Conservation (phyloP, 1,139 yeast genomes). For the Barnettozyma hawaiiensis region DNA sequence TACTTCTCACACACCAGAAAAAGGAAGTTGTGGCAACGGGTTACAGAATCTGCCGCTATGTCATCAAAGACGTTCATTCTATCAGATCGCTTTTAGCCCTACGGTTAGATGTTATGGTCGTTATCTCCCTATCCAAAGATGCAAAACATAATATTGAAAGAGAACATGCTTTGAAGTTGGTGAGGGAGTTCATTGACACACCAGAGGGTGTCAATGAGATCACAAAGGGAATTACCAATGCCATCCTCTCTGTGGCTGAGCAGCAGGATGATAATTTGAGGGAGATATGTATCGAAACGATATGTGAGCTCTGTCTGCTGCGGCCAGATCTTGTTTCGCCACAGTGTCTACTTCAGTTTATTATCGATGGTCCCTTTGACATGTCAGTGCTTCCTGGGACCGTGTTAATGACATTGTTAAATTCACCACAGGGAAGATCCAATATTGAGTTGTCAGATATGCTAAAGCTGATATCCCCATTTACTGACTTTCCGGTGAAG, state of each 20-base stretch:
- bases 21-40: constrained; percentile 72
- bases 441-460: constrained; percentile 58
- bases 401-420: constrained; percentile 55
- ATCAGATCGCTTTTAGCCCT: constrained; percentile 41
- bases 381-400: constrained; percentile 51
- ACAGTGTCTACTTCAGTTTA: constrained; percentile 48
- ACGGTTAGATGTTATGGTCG: constrained; percentile 57
- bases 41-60: constrained; percentile 63
- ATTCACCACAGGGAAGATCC: constrained; percentile 50
- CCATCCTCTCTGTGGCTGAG: constrained; percentile 69
- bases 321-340: constrained; percentile 61
- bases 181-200: constrained; percentile 56
- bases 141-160: constrained; percentile 55
- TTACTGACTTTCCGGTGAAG: constrained; percentile 49
- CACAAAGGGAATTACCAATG: constrained; percentile 62
- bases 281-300: constrained; percentile 56
- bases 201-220: constrained; percentile 53
- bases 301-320: constrained; percentile 62
- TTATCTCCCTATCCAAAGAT: constrained; percentile 56
- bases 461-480: constrained; percentile 56
- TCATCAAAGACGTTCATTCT: constrained; percentile 51
- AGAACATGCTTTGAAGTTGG: constrained; percentile 70
- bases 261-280: constrained; percentile 51
- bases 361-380: constrained; percentile 60
- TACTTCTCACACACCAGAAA: constrained; percentile 51